These are phyloP conservation scores for Sonneratia alba DNA, from an alignment of 345 rosid genomes.

Conservation along the genomic window DNA sequence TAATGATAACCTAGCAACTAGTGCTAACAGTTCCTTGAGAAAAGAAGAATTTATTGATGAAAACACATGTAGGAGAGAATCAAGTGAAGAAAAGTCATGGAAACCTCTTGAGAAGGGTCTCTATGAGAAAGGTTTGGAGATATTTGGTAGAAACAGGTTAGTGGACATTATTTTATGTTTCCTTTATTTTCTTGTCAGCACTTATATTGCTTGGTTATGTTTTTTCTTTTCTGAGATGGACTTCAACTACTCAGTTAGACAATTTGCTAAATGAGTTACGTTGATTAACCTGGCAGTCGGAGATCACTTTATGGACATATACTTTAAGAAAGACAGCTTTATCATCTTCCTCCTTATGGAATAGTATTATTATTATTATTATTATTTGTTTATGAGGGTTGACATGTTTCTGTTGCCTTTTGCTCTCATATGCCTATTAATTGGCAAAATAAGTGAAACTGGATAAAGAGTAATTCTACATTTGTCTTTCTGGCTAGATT, in stretches of 20 bases:
- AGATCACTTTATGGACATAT: neutral
- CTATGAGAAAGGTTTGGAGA: conserved; percentile 84
- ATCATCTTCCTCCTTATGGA: neutral
- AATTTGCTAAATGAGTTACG: neutral
- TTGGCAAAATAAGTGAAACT: neutral
- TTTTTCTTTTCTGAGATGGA: neutral
- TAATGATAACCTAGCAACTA: conserved; percentile 31
- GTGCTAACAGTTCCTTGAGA: conserved; percentile 41
- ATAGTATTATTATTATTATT: too few relatives aligned
- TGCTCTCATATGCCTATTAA: neutral
- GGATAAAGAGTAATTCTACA: neutral
- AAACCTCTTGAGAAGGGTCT: conserved; percentile 81
- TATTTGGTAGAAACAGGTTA: conserved; percentile 91
- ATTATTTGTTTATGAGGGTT: neutral
- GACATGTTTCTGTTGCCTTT: neutral
- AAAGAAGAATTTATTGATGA: conserved; percentile 66
- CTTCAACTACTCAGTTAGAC: neutral
- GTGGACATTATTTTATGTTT: conserved; percentile 10
- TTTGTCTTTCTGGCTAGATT: neutral
- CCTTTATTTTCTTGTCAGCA: neutral
- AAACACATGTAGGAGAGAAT: conserved; percentile 39
- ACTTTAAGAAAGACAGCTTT: neutral
- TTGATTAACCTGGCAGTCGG: neutral
- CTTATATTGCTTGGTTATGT: neutral
- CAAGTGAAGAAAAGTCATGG: conserved; percentile 53